phyloP scores from a whole-genome alignment of 345 rosid species.

The Microthlaspi erraticum region DNA sequence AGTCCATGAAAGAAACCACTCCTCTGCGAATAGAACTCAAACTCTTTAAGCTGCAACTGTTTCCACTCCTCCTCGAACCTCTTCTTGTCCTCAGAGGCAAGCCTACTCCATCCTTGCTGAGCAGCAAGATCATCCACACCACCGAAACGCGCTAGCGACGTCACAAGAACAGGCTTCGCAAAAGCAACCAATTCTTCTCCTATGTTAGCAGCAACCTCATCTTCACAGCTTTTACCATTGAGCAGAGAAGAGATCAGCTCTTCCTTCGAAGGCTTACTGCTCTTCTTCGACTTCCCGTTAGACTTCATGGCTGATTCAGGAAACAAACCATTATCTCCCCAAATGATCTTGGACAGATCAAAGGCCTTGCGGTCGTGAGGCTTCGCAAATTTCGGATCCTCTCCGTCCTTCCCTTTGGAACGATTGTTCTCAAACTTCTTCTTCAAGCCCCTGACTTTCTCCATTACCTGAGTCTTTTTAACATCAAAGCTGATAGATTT shows the following conservation, averaged over 20 bases:
- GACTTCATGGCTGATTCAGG: conserved; percentile 28
- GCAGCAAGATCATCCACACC: conserved; percentile 40
- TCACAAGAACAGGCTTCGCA: conserved; percentile 24
- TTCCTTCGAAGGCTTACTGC: conserved; percentile 20
- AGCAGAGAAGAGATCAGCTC: conserved; percentile 22
- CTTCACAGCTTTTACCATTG: conserved; percentile 21
- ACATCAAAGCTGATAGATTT: conserved; percentile 47
- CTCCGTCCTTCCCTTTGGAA: conserved; percentile 44
- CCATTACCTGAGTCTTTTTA: conserved; percentile 41
- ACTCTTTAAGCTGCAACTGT: conserved; percentile 18
- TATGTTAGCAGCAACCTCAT: neutral
- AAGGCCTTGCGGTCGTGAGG: conserved; percentile 49
- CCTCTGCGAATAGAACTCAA: conserved; percentile 32
- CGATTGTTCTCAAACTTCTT: conserved; percentile 46
- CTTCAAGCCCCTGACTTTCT: conserved; percentile 53
- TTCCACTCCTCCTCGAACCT: conserved; percentile 44
- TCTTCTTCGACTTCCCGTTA: conserved; percentile 35
- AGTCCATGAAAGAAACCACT: conserved; percentile 37
- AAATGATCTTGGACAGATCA: conserved; percentile 46
- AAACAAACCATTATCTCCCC: conserved; percentile 46
- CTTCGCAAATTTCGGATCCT: conserved; percentile 36
- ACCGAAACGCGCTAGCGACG: conserved; percentile 29
- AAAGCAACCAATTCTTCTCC: conserved; percentile 17
- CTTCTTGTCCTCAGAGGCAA: conserved; percentile 36
- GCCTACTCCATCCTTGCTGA: conserved; percentile 34